Evolutionary conservation across 768 basidiomycete species (phyloP).

Genomic region (Tricholoma flavovirens): DNA sequence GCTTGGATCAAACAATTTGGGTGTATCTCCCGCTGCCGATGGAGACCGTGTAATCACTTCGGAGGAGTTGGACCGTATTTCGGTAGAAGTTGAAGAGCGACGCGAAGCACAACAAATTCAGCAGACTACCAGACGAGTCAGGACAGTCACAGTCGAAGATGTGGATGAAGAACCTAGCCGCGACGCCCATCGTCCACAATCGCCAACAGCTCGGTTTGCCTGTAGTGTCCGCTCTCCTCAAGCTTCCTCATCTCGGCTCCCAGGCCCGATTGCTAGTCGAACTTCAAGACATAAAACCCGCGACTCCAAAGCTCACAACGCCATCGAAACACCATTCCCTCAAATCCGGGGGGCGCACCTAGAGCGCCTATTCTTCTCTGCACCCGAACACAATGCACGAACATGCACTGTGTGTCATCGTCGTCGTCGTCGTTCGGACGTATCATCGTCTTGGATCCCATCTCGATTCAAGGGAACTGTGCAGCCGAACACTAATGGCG

Average conservation of each 20-base stretch:
- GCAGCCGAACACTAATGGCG: conserved; percentile 2
- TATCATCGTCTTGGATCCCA: conserved; percentile 16
- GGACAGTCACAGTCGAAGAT: conserved; percentile 10
- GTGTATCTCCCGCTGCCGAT: conserved; percentile 14
- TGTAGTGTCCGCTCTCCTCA: neutral
- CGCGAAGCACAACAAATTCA: conserved; percentile 3
- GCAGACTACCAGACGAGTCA: neutral
- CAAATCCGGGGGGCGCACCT: conserved; percentile 74
- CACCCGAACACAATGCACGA: conserved; percentile 66
- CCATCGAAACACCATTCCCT: conserved; percentile 62
- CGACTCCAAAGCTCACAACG: neutral
- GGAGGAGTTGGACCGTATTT: conserved; percentile 58
- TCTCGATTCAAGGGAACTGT: conserved; percentile 14
- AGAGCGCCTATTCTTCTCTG: conserved; percentile 77
- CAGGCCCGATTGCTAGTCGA: conserved; percentile 29
- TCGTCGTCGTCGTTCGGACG: conserved; percentile 22
- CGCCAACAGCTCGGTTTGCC: neutral
- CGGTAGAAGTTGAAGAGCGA: conserved; percentile 45
- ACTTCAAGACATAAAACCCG: neutral
- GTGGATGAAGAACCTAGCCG: conserved; percentile 8
- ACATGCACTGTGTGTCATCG: conserved; percentile 67
- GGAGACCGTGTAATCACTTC: conserved; percentile 42
- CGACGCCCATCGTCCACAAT: conserved; percentile 1
- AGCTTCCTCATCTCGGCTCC: conserved; percentile 20
- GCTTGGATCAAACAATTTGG: conserved; percentile 33